Evolutionary conservation across 2,329 filamentous ascomycete species (phyloP).

Genomic region (Ophiocordyceps robertsii): DNA sequence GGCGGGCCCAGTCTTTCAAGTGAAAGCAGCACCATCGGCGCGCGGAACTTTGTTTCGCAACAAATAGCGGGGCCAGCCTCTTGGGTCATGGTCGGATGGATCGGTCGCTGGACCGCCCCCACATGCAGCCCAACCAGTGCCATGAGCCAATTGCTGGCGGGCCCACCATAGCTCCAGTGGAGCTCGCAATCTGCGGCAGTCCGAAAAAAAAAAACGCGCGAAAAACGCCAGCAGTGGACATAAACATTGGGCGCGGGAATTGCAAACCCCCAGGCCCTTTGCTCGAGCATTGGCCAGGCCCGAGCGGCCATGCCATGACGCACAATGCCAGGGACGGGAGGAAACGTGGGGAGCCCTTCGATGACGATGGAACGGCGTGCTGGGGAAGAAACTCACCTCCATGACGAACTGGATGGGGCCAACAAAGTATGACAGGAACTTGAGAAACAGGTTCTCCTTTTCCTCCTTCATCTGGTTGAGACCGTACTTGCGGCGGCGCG

Average conservation of each 20-base stretch:
- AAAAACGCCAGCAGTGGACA: conserved; percentile 5
- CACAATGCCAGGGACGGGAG: neutral
- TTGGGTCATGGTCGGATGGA: conserved; percentile 9
- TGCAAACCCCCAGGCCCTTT: neutral
- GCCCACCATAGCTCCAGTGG: conserved; percentile 19
- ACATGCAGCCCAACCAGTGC: conserved; percentile 11
- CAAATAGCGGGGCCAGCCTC: conserved; percentile 6
- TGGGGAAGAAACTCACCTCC: conserved; percentile 47
- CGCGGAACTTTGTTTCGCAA: conserved; percentile 5
- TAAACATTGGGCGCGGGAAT: conserved; percentile 3
- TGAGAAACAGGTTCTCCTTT: conserved; percentile 72
- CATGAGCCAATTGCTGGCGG: conserved; percentile 12
- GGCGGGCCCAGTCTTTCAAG: neutral
- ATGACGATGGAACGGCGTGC: neutral
- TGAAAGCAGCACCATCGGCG: conserved; percentile 1
- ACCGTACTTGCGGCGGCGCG: conserved; percentile 58
- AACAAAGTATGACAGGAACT: conserved; percentile 73
- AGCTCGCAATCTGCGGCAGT: conserved; percentile 16
- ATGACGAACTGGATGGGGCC: conserved; percentile 91
- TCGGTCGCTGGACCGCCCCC: conserved; percentile 7
- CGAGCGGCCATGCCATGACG: neutral
- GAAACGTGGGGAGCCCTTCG: neutral
- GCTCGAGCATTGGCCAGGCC: neutral
- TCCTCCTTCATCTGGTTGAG: conserved; percentile 87
- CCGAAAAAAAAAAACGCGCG: conserved; percentile 11